Evolutionary conservation across 1,284 basidiomycete species (phyloP), one percentile per base, ranked within the genome.

Genomic region (Tilletia indica): DNA sequence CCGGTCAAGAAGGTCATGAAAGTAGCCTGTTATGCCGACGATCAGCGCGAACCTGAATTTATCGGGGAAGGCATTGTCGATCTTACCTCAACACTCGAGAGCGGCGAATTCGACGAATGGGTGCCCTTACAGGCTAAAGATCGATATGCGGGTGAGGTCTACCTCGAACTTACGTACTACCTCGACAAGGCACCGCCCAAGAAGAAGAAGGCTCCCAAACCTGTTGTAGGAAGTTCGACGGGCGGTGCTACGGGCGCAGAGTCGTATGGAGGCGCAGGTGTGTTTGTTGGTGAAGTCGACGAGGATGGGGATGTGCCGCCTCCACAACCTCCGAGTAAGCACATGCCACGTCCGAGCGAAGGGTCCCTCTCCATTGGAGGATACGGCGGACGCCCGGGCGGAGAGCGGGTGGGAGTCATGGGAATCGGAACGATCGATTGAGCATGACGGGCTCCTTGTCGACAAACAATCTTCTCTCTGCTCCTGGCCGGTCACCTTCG

Each of bases 31-130:
- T 99, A 91, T 84, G 96, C 97, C 16, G 95, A 98, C 84, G 96
- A 99, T 85, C 88, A 91, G 69, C 91, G 93, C 75, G 95, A 99
- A 81, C 96, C 97, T 68, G 94, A 96, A 81, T 88, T 98, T 77
- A 96, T 99, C 83, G 97, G 97, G 64, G 95, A 99, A 84, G 87
- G 90, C 0, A 87, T 89, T 56, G 92, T 99, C 2, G 91, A 96
- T 83, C 88, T 99, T 67, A 92, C 92, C 9, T 92, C 94, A 76
- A 95, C 92, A 19, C 86, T 99, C 78, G 93, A 92, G 74, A 94
- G 92, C 85, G 97, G 97, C 67, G 96, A 98, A 85, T 94, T 93
- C 2, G 97, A 99, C 86, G 96, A 97, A 83, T 99, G 96, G 96
- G 95, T 97, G 82, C 91, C 78, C 25, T 80, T 83, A 73, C 78